phyloP scores from a whole-genome alignment of 495 filamentous ascomycete species.

The Saxophila tyrrhenica region DNA sequence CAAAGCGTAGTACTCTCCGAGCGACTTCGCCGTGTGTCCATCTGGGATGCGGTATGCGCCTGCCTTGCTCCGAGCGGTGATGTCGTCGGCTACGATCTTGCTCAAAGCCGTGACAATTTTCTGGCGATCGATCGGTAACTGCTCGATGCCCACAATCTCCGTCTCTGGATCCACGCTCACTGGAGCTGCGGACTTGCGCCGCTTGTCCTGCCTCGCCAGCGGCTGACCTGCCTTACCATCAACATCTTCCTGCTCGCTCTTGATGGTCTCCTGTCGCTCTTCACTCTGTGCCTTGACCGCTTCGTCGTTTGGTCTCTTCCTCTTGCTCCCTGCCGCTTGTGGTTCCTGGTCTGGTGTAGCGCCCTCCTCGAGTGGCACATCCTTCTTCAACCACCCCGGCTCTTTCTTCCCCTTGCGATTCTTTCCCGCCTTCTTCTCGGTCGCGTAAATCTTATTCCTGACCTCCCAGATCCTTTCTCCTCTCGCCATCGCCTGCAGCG shows the following conservation, averaged over 20 bases:
- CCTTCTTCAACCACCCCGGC: slow-evolving; percentile 29
- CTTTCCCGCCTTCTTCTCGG: slow-evolving; percentile 25
- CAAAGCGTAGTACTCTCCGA: slow-evolving; percentile 48
- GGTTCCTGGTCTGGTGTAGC: background rate
- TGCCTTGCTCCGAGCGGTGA: slow-evolving; percentile 39
- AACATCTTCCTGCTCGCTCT: background rate
- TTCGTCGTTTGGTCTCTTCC: slow-evolving; percentile 6
- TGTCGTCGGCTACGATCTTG: slow-evolving; percentile 43
- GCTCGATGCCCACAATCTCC: slow-evolving; percentile 13
- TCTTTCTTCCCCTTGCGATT: slow-evolving; percentile 32
- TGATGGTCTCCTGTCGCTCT: background rate
- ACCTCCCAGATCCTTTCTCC: slow-evolving; percentile 83
- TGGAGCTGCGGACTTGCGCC: slow-evolving; percentile 13
- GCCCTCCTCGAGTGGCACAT: slow-evolving; percentile 16
- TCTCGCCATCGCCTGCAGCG: slow-evolving; percentile 58
- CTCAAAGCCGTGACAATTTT: slow-evolving; percentile 40
- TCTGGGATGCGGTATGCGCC: slow-evolving; percentile 41
- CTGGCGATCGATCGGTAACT: slow-evolving; percentile 35
- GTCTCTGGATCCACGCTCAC: slow-evolving; percentile 8
- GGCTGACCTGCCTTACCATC: background rate
- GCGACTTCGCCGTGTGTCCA: slow-evolving; percentile 39
- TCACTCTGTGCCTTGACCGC: background rate
- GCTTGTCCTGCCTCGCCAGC: slow-evolving; percentile 8
- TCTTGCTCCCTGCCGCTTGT: slow-evolving; percentile 7
- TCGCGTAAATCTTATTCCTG: slow-evolving; percentile 11